Conservation (phyloP, 2,329 filamentous ascomycete genomes). For the Fusarium sp. region DNA sequence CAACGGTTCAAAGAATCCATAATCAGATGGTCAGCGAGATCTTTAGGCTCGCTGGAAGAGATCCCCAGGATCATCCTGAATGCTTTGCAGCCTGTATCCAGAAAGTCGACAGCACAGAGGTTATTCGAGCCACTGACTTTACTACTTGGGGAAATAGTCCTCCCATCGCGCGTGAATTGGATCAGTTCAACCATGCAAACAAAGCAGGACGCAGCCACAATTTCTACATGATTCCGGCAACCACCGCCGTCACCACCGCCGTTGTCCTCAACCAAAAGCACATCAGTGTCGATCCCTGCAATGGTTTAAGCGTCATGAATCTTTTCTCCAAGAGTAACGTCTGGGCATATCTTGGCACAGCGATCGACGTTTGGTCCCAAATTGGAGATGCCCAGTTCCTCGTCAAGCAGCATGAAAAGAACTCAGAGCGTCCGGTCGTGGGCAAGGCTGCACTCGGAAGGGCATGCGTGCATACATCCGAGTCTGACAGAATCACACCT, state of each 20-base stretch:
- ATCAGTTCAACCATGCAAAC: not conserved
- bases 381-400: not conserved
- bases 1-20: not conserved
- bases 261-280: constrained; percentile 8
- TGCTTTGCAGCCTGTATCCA: constrained; percentile 17
- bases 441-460: not conserved
- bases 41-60: constrained; percentile 4
- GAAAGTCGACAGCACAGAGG: not conserved
- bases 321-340: not conserved
- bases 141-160: not conserved
- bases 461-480: not conserved
- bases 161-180: not conserved
- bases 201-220: not conserved
- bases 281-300: not conserved
- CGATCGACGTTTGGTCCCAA: constrained; percentile 5
- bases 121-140: constrained; percentile 14
- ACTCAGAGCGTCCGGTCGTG: not conserved
- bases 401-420: not conserved
- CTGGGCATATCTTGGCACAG: constrained; percentile 13
- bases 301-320: not conserved
- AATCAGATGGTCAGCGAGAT: constrained; percentile 7
- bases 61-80: not conserved
- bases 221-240: constrained; percentile 6
- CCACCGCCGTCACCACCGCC: constrained; percentile 12
- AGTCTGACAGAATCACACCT: not conserved